Conservation (phyloP, 163 green algal species). For the Volvox carteri region DNA sequence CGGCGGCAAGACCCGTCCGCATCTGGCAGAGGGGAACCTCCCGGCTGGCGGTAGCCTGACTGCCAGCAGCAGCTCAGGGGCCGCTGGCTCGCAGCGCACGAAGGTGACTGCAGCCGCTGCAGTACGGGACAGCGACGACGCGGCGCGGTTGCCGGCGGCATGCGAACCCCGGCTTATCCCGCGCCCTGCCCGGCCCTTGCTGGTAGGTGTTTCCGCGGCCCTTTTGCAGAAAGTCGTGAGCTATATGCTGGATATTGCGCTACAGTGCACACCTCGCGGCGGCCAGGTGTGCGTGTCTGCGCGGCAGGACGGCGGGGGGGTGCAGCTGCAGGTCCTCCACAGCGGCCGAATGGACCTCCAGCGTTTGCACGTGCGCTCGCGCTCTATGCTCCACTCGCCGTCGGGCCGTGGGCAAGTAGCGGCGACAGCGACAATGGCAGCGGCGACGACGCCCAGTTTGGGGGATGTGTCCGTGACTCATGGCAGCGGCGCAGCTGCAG, state of each 20-base stretch:
- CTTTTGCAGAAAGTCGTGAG: conserved; percentile 41
- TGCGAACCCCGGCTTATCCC: conserved; percentile 48
- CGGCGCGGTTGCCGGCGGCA: not conserved
- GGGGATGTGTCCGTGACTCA: too few relatives aligned
- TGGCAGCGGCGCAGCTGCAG: conserved; percentile 14
- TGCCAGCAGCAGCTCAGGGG: not conserved
- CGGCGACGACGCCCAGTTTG: too few relatives aligned
- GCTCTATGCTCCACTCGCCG: not conserved
- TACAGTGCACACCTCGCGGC: conserved; percentile 65
- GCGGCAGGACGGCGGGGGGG: conserved; percentile 51
- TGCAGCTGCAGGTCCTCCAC: conserved; percentile 61
- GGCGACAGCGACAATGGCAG: not conserved
- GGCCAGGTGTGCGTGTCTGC: conserved; percentile 62
- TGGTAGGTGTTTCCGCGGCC: conserved; percentile 42
- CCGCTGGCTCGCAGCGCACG: too few relatives aligned
- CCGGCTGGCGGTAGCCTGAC: not conserved
- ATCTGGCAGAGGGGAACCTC: not conserved
- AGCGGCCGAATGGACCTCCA: conserved; percentile 55
- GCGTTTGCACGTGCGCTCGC: conserved; percentile 26
- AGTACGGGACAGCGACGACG: not conserved
- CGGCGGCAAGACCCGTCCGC: not conserved
- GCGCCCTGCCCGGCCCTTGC: conserved; percentile 57
- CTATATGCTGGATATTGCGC: conserved; percentile 60
- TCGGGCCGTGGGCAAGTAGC: not conserved
- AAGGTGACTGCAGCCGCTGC: too few relatives aligned